Evolutionary conservation across 2,329 filamentous ascomycete genomes (phyloP), one percentile per base, ranked within the genome.

Genomic region (Colletotrichum neosansevieriae): DNA sequence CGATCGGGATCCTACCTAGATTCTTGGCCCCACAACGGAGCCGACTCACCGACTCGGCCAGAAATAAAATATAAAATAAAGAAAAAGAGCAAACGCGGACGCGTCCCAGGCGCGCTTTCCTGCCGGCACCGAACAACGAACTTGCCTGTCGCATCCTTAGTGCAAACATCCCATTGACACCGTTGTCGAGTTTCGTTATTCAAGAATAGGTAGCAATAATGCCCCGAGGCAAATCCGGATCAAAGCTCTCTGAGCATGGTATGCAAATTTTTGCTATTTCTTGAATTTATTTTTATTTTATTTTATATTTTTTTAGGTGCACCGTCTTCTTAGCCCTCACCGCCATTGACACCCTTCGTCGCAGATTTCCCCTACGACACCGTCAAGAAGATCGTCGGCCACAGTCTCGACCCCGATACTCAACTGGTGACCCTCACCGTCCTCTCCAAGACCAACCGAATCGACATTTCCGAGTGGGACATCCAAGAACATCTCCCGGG

Each of bases 381-480:
- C 12, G 65, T 68, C 21, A 68, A 56, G 12, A 68, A 68, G 29
- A 60, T 68, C 10, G 17, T 60, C 17, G 34, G 29, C 9, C 61
- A 68, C 17, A 21, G 61, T 9, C 40, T 68, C 47, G 54, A 68
- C 12, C 54, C 49, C 40, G 40, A 65, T 6, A 65, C 65, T 3
- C 45, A 53, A 7, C 65, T 68, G 4, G 65, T 68, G 17, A 65
- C 65, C 17, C 47, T 68, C 24, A 65, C 56, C 15, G 65, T 64
- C 6, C 54, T 59, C 42, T 47, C 44, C 34, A 59, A 59, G 24
- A 47, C 32, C 34, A 42, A 36, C 12, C 61, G 54, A 21, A 21
- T 54, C 11, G 47, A 65, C 9, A 12, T 68, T 7, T 68, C 65
- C 9, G 65, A 68, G 49, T 68, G 65, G 65, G 65, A 68, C 13